A percentile compares a stretch with the other conserved stretches of the same genome.
phyloP scores from a whole-genome alignment of 2,329 filamentous ascomycete genomes.

The Atkinsonella texensis region DNA sequence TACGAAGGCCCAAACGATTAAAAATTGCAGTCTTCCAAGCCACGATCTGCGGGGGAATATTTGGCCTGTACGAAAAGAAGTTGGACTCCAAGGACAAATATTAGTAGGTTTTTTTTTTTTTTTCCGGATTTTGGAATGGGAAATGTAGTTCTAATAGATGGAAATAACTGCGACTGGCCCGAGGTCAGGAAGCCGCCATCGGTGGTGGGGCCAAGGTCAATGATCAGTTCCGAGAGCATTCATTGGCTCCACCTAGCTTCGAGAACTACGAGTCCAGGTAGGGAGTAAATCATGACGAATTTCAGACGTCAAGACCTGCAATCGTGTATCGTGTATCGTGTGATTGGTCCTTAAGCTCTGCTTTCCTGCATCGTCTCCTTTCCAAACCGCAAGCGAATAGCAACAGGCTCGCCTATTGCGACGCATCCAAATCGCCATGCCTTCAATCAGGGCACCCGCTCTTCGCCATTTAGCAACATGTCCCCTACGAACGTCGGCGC shows the following conservation, averaged over 20 bases:
- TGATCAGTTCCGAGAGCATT: slow-evolving; percentile 8
- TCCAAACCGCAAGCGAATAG: slow-evolving; percentile 3
- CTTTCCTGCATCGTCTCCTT: not conserved
- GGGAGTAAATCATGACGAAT: not conserved
- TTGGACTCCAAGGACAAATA: not conserved
- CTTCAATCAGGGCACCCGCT: slow-evolving; percentile 32
- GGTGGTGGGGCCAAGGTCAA: not conserved
- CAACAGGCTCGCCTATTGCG: not conserved
- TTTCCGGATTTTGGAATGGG: not conserved
- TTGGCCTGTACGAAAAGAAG: too few relatives aligned
- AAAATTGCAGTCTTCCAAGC: too few relatives aligned
- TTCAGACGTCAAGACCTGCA: not conserved
- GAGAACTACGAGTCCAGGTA: not conserved
- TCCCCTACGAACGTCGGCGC: slow-evolving; percentile 20
- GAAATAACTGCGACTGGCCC: not conserved
- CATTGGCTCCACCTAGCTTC: not conserved
- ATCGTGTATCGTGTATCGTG: too few relatives aligned
- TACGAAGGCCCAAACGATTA: too few relatives aligned
- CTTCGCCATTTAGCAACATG: slow-evolving; percentile 33
- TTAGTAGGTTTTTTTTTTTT: too few relatives aligned
- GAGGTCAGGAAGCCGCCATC: slow-evolving; percentile 1
- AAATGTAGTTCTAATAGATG: not conserved
- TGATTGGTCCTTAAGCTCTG: not conserved
- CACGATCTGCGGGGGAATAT: too few relatives aligned
- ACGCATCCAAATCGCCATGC: slow-evolving; percentile 25